A percentile compares a stretch with the other conserved stretches of the same genome.
Conservation (phyloP, 2,329 filamentous ascomycete genomes). For the Microdochium nivale region DNA sequence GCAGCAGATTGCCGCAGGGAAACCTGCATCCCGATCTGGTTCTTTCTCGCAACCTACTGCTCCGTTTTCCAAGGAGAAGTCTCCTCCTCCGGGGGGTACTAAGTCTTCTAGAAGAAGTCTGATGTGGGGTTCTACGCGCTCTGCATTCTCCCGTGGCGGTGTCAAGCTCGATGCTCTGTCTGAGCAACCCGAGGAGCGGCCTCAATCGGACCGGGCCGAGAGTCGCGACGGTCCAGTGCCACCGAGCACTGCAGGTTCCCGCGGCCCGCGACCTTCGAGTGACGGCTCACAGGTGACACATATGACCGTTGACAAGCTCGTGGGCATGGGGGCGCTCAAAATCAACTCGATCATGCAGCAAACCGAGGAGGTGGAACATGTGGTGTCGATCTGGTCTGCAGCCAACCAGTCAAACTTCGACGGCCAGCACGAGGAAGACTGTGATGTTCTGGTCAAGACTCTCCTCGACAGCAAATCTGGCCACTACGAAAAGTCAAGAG, state of each 20-base stretch:
- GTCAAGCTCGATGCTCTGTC: slow-evolving; percentile 47
- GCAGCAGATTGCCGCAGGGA: slow-evolving; percentile 37
- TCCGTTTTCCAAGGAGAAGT: slow-evolving; percentile 37
- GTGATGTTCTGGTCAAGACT: slow-evolving; percentile 64
- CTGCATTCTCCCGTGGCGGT: slow-evolving; percentile 44
- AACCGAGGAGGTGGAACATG: slow-evolving; percentile 63
- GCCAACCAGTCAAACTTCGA: slow-evolving; percentile 43
- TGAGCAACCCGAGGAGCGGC: slow-evolving; percentile 37
- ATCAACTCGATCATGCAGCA: slow-evolving; percentile 68
- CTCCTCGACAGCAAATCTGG: slow-evolving; percentile 67
- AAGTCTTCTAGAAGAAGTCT: slow-evolving; percentile 52
- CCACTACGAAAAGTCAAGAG: slow-evolving; percentile 63
- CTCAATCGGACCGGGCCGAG: slow-evolving; percentile 21
- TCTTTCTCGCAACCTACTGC: slow-evolving; percentile 28
- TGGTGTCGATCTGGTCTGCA: slow-evolving; percentile 64
- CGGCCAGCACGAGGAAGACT: slow-evolving; percentile 45
- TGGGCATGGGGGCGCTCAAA: slow-evolving; percentile 71
- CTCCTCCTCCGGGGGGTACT: slow-evolving; percentile 37
- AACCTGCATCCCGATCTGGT: slow-evolving; percentile 44
- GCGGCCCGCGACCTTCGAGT: slow-evolving; percentile 23
- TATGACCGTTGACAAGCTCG: slow-evolving; percentile 53
- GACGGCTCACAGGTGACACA: slow-evolving; percentile 23
- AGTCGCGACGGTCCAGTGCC: slow-evolving; percentile 36
- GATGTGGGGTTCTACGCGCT: slow-evolving; percentile 58
- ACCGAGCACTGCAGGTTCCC: slow-evolving; percentile 50